phyloP scores from a whole-genome alignment of 2,329 filamentous ascomycete species.

The Aulographum hederae region DNA sequence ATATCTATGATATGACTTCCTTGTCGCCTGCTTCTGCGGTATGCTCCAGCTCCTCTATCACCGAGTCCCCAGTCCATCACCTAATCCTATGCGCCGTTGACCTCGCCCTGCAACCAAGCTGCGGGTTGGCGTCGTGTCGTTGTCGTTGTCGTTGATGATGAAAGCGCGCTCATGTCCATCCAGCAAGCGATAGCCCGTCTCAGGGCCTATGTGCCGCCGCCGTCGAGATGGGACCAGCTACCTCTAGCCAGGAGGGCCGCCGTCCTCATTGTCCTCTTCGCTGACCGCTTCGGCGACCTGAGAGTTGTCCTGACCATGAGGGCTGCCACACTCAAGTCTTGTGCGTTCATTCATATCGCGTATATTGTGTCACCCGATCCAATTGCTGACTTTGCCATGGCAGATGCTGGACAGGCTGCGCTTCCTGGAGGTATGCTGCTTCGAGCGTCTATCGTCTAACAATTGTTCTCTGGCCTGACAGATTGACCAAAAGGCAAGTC shows the following conservation, averaged over 20 bases:
- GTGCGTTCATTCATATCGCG: slow-evolving; percentile 14
- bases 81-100: too few relatives aligned
- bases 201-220: slow-evolving; percentile 35
- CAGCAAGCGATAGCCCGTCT: slow-evolving; percentile 33
- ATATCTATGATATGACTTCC: too few relatives aligned
- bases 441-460: not conserved
- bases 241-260: slow-evolving; percentile 55
- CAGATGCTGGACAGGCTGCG: slow-evolving; percentile 65
- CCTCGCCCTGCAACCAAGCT: too few relatives aligned
- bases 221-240: slow-evolving; percentile 36
- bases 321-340: slow-evolving; percentile 38
- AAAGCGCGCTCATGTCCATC: too few relatives aligned
- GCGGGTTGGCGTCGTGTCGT: too few relatives aligned
- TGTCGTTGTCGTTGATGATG: too few relatives aligned
- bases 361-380: not conserved
- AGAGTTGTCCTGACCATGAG: slow-evolving; percentile 46
- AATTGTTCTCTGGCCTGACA: not conserved
- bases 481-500: slow-evolving; percentile 28
- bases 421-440: slow-evolving; percentile 52
- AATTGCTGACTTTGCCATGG: not conserved
- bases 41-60: too few relatives aligned
- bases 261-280: slow-evolving; percentile 74
- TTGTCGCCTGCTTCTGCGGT: too few relatives aligned
- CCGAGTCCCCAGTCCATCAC: too few relatives aligned
- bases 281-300: slow-evolving; percentile 64